These are phyloP conservation scores for Salvia sclarea DNA, from an alignment of 305 asterid genomes.

Conservation along the genomic window DNA sequence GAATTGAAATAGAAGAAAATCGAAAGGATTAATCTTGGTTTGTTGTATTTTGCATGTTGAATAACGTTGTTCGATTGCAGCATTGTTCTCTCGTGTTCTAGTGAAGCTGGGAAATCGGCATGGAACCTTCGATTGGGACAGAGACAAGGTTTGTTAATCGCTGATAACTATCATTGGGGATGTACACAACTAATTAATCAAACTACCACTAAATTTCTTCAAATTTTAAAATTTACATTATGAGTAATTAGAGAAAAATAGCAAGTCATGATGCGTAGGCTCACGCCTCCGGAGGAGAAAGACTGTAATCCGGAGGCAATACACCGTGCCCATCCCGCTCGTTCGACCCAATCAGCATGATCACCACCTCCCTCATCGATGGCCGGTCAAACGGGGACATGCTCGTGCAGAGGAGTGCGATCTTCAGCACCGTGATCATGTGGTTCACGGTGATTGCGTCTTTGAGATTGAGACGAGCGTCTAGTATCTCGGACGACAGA, in stretches of 20 bases:
- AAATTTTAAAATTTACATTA: too few relatives aligned
- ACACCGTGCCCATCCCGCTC: conserved; percentile 55
- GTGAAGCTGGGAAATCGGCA: neutral
- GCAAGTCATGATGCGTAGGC: too few relatives aligned
- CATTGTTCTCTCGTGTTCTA: too few relatives aligned
- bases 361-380: conserved; percentile 81
- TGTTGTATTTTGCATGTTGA: too few relatives aligned
- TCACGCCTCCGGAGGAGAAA: too few relatives aligned
- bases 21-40: too few relatives aligned
- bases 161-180: too few relatives aligned
- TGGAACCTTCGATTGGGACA: neutral
- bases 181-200: too few relatives aligned
- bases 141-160: neutral
- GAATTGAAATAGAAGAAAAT: too few relatives aligned
- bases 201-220: too few relatives aligned
- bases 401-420: conserved; percentile 80
- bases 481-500: conserved; percentile 65
- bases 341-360: conserved; percentile 77
- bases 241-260: too few relatives aligned
- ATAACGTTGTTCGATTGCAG: too few relatives aligned
- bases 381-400: conserved; percentile 78
- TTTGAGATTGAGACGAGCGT: conserved; percentile 55
- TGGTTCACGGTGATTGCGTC: conserved; percentile 53
- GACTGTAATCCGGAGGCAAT: conserved; percentile 51
- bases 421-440: conserved; percentile 72